Conservation (phyloP, 495 filamentous ascomycete genomes). For the Neurospora pannonica region DNA sequence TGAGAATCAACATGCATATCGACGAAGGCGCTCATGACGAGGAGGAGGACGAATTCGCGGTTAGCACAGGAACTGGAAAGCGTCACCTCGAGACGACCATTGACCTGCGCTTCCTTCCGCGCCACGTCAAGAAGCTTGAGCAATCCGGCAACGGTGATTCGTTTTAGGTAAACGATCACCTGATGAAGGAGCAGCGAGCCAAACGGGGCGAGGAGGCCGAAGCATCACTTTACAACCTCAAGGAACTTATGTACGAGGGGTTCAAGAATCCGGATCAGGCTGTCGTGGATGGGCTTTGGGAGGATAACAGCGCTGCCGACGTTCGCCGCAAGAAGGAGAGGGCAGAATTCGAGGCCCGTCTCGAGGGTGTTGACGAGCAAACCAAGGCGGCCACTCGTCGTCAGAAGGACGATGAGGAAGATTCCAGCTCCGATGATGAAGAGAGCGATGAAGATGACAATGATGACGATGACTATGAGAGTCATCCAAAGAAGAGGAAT, state of each 20-base stretch:
- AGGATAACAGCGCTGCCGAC: conserved; percentile 13
- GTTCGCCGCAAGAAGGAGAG: conserved; percentile 1
- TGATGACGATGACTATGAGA: neutral
- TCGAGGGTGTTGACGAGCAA: conserved; percentile 2
- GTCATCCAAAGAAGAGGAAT: neutral
- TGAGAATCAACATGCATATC: conserved; percentile 18
- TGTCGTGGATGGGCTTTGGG: conserved; percentile 10
- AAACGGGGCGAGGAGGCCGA: conserved; percentile 3
- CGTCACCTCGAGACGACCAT: conserved; percentile 20
- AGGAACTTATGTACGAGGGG: conserved; percentile 9
- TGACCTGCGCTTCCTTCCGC: conserved; percentile 15
- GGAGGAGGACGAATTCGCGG: neutral
- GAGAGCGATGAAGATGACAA: neutral
- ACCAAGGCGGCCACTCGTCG: neutral
- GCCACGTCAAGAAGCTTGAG: conserved; percentile 1
- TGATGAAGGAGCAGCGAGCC: conserved; percentile 5
- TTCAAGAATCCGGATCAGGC: conserved; percentile 3
- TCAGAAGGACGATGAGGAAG: neutral
- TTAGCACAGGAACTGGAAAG: neutral
- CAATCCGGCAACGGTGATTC: neutral
- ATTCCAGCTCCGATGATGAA: neutral
- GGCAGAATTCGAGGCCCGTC: neutral
- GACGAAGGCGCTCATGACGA: neutral
- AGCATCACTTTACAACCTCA: conserved; percentile 1
- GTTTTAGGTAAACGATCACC: conserved; percentile 11